Evolutionary conservation across 2,329 filamentous ascomycete species (phyloP).

Genomic region (Triangularia setosa): DNA sequence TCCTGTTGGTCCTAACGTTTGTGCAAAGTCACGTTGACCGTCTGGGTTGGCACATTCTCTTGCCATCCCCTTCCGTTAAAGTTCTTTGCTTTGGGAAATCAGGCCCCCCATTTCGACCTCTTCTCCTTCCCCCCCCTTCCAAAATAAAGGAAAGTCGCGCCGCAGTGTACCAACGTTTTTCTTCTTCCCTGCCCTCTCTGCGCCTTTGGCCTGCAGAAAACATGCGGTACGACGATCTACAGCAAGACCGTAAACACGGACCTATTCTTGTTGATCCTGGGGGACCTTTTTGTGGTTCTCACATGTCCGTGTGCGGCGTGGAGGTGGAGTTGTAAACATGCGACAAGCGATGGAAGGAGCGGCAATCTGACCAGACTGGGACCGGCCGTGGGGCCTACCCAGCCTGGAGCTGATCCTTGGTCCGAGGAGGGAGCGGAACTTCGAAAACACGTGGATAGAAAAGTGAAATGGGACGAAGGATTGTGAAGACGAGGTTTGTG

Average conservation of each 20-base stretch:
- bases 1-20: too few species aligned
- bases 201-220: not conserved
- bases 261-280: not conserved
- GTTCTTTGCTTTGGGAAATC: not conserved
- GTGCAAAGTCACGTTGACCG: too few species aligned
- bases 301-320: not conserved
- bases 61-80: not conserved
- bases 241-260: not conserved
- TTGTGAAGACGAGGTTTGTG: not conserved
- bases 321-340: not conserved
- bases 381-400: not conserved
- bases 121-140: not conserved
- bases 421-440: not conserved
- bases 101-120: not conserved
- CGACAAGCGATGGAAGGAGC: not conserved
- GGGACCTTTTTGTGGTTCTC: not conserved
- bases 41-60: not conserved
- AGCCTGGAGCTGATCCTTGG: not conserved
- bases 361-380: not conserved
- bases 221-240: not conserved
- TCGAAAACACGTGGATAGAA: not conserved
- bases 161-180: not conserved
- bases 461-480: not conserved
- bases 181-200: not conserved
- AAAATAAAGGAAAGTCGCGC: not conserved